phyloP scores from a whole-genome alignment of 805 yeast species.

The Cyberlindnera mycetangii region DNA sequence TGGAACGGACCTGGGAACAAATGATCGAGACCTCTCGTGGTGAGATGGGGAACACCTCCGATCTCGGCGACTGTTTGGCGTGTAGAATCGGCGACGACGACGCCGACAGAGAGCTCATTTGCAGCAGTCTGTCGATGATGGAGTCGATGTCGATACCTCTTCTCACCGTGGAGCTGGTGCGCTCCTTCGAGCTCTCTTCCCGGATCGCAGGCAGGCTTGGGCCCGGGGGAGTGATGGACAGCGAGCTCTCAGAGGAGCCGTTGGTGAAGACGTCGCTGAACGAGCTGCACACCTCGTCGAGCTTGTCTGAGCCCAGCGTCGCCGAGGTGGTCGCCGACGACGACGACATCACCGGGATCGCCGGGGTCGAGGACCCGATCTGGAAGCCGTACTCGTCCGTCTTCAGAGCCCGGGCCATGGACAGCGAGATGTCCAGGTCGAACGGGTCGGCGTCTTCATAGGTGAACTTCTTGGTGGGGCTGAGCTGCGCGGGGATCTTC shows the following conservation, averaged over 20 bases:
- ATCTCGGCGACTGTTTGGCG: conserved; percentile 18
- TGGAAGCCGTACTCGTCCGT: conserved; percentile 1
- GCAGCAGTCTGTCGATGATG: conserved; percentile 56
- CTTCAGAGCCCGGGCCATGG: conserved; percentile 34
- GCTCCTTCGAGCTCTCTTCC: conserved; percentile 17
- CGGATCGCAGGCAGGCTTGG: conserved; percentile 23
- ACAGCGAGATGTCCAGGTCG: conserved; percentile 33
- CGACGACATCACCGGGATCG: background rate
- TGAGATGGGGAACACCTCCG: conserved; percentile 23
- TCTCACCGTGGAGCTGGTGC: conserved; percentile 1
- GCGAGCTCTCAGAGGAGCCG: conserved; percentile 23
- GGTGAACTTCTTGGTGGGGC: conserved; percentile 14
- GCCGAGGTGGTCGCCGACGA: conserved; percentile 2
- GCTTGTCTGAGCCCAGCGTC: conserved; percentile 3
- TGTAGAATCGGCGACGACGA: conserved; percentile 14
- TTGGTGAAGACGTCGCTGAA: conserved; percentile 29
- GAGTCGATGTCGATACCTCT: conserved; percentile 51
- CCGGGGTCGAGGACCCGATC: conserved; percentile 1
- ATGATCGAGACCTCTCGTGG: conserved; percentile 70
- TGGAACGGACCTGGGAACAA: conserved; percentile 84
- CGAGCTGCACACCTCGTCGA: conserved; percentile 27
- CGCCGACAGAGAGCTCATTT: conserved; percentile 5
- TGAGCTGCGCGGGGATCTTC: conserved; percentile 12
- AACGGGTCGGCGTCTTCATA: conserved; percentile 21
- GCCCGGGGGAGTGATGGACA: conserved; percentile 25